Evolutionary conservation across 345 rosid species (phyloP).

Genomic region (Iberis pinnata): DNA sequence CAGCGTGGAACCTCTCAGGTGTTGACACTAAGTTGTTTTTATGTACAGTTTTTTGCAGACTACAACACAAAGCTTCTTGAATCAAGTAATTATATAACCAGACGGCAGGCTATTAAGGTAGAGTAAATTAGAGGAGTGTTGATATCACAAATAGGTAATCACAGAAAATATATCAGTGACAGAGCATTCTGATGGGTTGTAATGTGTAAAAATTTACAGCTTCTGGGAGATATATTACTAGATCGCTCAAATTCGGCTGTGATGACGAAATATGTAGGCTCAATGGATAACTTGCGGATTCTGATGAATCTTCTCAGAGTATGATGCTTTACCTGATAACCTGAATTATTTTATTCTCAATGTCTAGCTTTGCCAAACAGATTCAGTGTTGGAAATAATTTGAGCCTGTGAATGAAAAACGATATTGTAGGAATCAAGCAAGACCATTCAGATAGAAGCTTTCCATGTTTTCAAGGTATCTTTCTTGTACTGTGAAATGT

Average conservation of each 20-base stretch:
- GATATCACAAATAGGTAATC: neutral
- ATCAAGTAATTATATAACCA: constrained; percentile 78
- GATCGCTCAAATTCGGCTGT: constrained; percentile 76
- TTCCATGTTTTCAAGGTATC: constrained; percentile 94
- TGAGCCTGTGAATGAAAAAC: neutral
- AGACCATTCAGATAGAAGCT: constrained; percentile 44
- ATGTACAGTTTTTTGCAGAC: constrained; percentile 72
- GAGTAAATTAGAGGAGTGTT: neutral
- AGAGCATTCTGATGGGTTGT: constrained; percentile 7
- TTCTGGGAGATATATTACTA: constrained; percentile 73
- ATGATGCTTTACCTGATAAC: constrained; percentile 20
- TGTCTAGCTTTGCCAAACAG: neutral
- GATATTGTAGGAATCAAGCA: constrained; percentile 66
- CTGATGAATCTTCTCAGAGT: constrained; percentile 93
- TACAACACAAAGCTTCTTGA: constrained; percentile 28
- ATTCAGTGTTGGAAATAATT: neutral
- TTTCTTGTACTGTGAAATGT: constrained; percentile 1
- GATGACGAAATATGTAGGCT: constrained; percentile 79
- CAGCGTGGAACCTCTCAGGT: neutral
- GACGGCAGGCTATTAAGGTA: constrained; percentile 92
- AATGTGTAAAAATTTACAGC: constrained; percentile 33
- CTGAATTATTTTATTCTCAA: neutral
- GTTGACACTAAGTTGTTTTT: constrained; percentile 22
- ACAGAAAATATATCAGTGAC: neutral
- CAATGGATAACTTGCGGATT: constrained; percentile 81